Percentiles rank a stretch among this genome's conserved stretches.
These are phyloP conservation scores for Cytospora piceicola DNA, from an alignment of 2,329 filamentous ascomycete genomes.

Conservation along the genomic window DNA sequence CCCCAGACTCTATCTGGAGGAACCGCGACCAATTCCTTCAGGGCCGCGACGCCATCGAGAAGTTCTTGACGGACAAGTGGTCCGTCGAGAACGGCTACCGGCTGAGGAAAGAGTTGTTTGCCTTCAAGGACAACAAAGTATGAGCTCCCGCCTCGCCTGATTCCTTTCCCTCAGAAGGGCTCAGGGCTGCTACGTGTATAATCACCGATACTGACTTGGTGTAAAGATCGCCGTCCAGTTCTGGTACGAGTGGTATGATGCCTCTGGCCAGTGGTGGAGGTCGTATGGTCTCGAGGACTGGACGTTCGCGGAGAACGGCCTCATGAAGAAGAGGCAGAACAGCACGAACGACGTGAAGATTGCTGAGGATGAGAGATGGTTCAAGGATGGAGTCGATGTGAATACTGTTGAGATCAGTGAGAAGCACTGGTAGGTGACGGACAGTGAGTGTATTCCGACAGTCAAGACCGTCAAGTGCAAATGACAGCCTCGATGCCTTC, in stretches of 20 bases:
- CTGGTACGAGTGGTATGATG: constrained; percentile 83
- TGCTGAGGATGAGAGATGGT: constrained; percentile 67
- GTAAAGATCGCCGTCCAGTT: constrained; percentile 79
- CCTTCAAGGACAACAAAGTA: constrained; percentile 70
- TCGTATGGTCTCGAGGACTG: constrained; percentile 84
- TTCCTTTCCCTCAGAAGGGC: too few relatives aligned
- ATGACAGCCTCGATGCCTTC: neutral
- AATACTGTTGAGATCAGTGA: constrained; percentile 68
- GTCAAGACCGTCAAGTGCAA: neutral
- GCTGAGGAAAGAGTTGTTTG: constrained; percentile 82
- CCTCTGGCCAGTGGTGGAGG: constrained; percentile 77
- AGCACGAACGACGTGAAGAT: constrained; percentile 74
- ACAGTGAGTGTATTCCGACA: neutral
- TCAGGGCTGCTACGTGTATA: neutral
- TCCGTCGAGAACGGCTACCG: constrained; percentile 70
- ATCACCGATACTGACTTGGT: neutral
- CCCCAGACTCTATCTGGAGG: constrained; percentile 76
- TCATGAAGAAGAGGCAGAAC: constrained; percentile 77
- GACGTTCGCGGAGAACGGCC: constrained; percentile 71
- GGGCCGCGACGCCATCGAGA: constrained; percentile 69
- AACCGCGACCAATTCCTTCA: constrained; percentile 73
- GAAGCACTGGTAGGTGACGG: constrained; percentile 63
- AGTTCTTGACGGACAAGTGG: constrained; percentile 77
- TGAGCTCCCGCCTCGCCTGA: neutral
- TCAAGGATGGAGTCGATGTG: constrained; percentile 69